Percentiles rank a stretch among this genome's conserved stretches.
phyloP scores from a whole-genome alignment of 2,329 filamentous ascomycete genomes.

The Calcarisporium arbuscula region DNA sequence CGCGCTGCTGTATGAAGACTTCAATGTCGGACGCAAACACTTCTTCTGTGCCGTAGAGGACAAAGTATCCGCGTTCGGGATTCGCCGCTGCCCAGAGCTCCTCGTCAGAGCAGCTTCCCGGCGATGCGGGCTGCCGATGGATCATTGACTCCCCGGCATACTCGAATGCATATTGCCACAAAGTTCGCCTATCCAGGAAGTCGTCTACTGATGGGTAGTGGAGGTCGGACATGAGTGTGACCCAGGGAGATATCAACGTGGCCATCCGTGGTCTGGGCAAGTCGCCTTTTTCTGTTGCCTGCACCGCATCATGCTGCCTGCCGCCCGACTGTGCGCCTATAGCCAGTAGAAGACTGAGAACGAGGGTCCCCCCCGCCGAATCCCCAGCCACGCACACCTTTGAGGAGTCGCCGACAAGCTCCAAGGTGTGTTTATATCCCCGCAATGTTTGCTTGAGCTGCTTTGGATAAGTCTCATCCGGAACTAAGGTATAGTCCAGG shows the following conservation, averaged over 20 bases:
- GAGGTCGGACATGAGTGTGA: constrained; percentile 60
- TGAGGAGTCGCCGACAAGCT: constrained; percentile 48
- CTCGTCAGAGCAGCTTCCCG: constrained; percentile 61
- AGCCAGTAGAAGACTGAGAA: constrained; percentile 66
- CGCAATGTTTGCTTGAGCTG: constrained; percentile 65
- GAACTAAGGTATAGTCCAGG: constrained; percentile 74
- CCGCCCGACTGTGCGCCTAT: constrained; percentile 37
- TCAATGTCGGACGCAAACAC: constrained; percentile 68
- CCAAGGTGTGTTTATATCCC: constrained; percentile 66
- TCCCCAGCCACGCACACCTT: constrained; percentile 70
- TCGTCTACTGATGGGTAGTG: constrained; percentile 67
- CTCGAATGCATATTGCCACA: constrained; percentile 64
- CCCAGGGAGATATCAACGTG: constrained; percentile 75
- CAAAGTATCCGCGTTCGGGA: constrained; percentile 60
- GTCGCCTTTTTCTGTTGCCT: constrained; percentile 8
- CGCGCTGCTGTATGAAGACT: constrained; percentile 49
- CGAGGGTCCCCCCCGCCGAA: constrained; percentile 70
- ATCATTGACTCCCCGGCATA: constrained; percentile 47
- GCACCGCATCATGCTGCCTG: constrained; percentile 13
- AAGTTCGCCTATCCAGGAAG: constrained; percentile 60
- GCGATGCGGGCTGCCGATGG: constrained; percentile 44
- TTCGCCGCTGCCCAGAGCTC: constrained; percentile 61
- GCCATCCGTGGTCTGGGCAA: constrained; percentile 44
- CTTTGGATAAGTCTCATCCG: constrained; percentile 64
- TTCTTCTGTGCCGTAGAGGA: constrained; percentile 71